Evolutionary conservation across 192 early-diverging fungal genomes (phyloP), one percentile per base, ranked within the genome.

Genomic region (Jimgerdemannia flammicorona): DNA sequence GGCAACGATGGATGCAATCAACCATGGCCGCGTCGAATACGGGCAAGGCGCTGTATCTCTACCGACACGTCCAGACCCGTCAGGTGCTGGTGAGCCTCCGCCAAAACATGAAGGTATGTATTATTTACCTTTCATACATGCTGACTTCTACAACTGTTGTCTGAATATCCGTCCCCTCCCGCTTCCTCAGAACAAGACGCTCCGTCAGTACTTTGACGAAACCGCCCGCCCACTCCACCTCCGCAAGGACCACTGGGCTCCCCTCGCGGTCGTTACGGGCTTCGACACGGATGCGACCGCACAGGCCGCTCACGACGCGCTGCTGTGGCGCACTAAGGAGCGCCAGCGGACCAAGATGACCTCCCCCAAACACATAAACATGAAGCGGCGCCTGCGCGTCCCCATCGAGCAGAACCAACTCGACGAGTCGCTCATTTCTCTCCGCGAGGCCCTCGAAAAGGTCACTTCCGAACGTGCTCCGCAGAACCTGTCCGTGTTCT

Each of bases 161-260:
- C 11, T 54, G 59, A 49, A 49, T 43, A 20, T 67, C 43, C 43
- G 68, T 66, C 63, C 29, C 65, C n/a, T 44, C 41, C 39, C 4
- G 10, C 20, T 39, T 11, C 39, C 10, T 17, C 74, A 71, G 74
- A 67, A 39, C 66, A 69, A 77, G 39, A 72, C 19, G 41, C 40
- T 79, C 18, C 59, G 75, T 0, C 78, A 79, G 73, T 63, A 18
- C 49, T 18, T 80, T 68, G 78, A 84, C 20, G 74, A 69, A 43
- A 79, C 83, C 43, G 76, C 75, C 49, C 79, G 81, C 72, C 86
- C 84, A 59, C 72, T 80, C 7, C 82, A 80, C 39, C 76, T 87
- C 11, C 79, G 86, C 72, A 85, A 80, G 9, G 86, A 87, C 66
- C 79, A 83, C 54, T 87, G 86, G 86, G 80, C 81, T 39, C 86